Conservation (phyloP, 345 rosid species). For the Eucalyptus cloeziana region DNA sequence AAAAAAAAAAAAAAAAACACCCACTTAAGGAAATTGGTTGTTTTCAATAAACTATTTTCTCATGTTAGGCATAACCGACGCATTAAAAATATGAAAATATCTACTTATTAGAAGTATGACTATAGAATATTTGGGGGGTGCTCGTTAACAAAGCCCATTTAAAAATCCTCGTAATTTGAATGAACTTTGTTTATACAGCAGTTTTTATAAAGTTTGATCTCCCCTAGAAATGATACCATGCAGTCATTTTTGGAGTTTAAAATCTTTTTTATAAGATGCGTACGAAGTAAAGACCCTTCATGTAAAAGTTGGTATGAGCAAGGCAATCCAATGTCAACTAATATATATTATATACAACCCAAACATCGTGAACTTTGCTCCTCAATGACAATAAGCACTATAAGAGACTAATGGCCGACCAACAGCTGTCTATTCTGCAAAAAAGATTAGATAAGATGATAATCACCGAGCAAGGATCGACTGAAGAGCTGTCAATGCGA, state of each 20-base stretch:
- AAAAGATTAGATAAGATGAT: not conserved
- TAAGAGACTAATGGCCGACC: not conserved
- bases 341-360: no score
- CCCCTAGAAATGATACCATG: not conserved
- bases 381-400: not conserved
- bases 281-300: no score
- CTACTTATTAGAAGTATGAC: not conserved
- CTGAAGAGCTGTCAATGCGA: not conserved
- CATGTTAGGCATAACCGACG: not conserved
- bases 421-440: not conserved
- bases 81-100: not conserved
- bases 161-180: not conserved
- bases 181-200: not conserved
- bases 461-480: not conserved
- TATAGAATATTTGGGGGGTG: not conserved
- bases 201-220: not conserved
- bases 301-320: not conserved
- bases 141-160: not conserved
- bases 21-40: not conserved
- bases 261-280: not conserved
- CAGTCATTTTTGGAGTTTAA: not conserved
- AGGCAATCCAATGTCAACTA: no score
- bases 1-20: no score
- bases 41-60: not conserved
- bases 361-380: not conserved